Conservation (phyloP, 805 yeast species). For the Candida ipomoeae region DNA sequence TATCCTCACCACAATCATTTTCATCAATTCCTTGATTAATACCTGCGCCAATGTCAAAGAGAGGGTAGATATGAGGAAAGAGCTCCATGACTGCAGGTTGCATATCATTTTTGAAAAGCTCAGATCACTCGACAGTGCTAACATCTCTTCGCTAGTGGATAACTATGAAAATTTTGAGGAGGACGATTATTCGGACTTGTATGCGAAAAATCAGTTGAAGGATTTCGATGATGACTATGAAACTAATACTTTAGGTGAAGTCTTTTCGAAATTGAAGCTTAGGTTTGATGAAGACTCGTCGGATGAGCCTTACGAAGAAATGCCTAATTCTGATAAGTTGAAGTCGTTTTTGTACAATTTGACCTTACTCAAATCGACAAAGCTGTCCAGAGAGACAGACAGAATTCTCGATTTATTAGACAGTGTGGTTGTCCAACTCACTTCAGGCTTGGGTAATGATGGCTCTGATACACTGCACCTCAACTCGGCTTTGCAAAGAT, state of each 20-base stretch:
- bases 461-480: not conserved
- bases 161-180: conserved; percentile 37
- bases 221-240: conserved; percentile 8
- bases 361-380: conserved; percentile 23
- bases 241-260: conserved; percentile 12
- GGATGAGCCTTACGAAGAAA: not conserved
- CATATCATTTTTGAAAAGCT: conserved; percentile 34
- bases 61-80: conserved; percentile 31
- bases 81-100: conserved; percentile 34
- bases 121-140: conserved; percentile 25
- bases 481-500: conserved; percentile 26
- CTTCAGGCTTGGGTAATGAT: conserved; percentile 20
- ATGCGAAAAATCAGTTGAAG: conserved; percentile 8
- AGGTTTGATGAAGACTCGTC: conserved; percentile 3
- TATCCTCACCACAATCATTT: conserved; percentile 32
- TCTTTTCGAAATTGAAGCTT: conserved; percentile 14
- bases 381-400: conserved; percentile 23
- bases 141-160: conserved; percentile 35
- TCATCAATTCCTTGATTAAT: conserved; percentile 31
- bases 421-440: conserved; percentile 28
- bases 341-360: conserved; percentile 27
- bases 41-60: conserved; percentile 25
- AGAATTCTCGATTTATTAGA: conserved; percentile 28
- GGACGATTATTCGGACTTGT: conserved; percentile 32
- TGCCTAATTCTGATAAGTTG: conserved; percentile 10